These are phyloP conservation scores for Hortaea werneckii DNA, from an alignment of 2,329 filamentous ascomycete genomes.

Conservation along the genomic window DNA sequence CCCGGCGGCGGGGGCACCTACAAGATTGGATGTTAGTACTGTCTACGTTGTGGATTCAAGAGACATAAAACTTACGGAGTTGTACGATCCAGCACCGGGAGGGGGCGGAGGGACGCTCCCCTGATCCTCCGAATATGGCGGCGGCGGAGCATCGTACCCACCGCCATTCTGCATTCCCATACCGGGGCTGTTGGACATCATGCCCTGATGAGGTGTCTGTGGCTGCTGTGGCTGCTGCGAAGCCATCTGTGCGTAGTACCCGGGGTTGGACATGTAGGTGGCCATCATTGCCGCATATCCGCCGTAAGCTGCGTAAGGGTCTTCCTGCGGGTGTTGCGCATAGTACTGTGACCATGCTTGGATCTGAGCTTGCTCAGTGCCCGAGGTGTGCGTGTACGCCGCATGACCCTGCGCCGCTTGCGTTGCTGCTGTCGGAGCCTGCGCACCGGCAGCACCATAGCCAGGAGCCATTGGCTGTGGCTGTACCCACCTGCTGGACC, in stretches of 20 bases:
- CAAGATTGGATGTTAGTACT: not conserved
- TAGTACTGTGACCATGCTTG: slow-evolving; percentile 71
- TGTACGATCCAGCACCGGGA: slow-evolving; percentile 49
- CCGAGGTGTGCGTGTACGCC: slow-evolving; percentile 20
- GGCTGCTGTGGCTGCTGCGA: not conserved
- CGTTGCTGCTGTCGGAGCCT: slow-evolving; percentile 18
- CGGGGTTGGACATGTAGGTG: not conserved
- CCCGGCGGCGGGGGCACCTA: slow-evolving; percentile 45
- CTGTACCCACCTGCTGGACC: not conserved
- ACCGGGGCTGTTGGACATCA: too few species aligned
- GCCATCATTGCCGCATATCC: slow-evolving; percentile 42
- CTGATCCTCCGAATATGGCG: slow-evolving; percentile 35
- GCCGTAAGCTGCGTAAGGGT: slow-evolving; percentile 85
- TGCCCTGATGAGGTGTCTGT: not conserved
- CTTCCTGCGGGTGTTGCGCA: slow-evolving; percentile 68
- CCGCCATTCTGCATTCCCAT: not conserved
- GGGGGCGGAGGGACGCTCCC: slow-evolving; percentile 48
- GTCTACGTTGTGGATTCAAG: not conserved
- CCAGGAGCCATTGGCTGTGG: not conserved
- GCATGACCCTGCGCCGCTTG: slow-evolving; percentile 13
- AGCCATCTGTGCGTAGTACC: not conserved
- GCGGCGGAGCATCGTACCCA: slow-evolving; percentile 13
- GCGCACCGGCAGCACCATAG: slow-evolving; percentile 14
- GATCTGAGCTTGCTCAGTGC: slow-evolving; percentile 7
- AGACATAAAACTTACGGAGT: slow-evolving; percentile 45